Evolutionary conservation across 495 filamentous ascomycete species (phyloP), one percentile per base, ranked within the genome.

Genomic region (Penicillium waksmanii): DNA sequence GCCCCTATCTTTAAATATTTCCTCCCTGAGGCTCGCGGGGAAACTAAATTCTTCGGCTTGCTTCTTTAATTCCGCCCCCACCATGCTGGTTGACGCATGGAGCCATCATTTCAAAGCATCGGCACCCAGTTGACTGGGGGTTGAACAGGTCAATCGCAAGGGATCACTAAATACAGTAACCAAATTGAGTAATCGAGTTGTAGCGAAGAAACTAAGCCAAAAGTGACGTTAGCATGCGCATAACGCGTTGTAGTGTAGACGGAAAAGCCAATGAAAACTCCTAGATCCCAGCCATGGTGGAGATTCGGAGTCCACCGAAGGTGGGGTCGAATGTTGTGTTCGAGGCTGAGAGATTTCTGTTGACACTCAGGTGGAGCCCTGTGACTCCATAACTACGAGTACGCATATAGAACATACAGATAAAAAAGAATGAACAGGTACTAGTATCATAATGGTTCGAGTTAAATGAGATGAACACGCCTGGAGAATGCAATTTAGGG

Each of bases 161-260:
- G 6, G 17, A 18, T 18, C 17, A 0, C 15, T 4, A 44, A 44
- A 17, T 44, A 7, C 15, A 4, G n/a, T 44, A 44, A 44, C 42
- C 42, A 17, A 18, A 44, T 44, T 17, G 42, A n/a, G 42, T 44
- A 44, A 44, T 18, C 42, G 42, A 44, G 42, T 44, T 17, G 42
- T 44, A 44, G 42, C 15, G 17, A 9, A 10, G 9, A 44, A 19
- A 6, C 17, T 44, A 44, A 19, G 3, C 42, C 15, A 5, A 19
- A 19, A 44, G 8, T 17, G 11, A n/a, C n/a, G 15, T 0, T 40
- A n/a, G 5, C 5, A 12, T 40, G 36, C 36, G 15, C 36, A 13
- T 40, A 40, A n/a, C 36, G 11, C 36, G 36, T 40, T 13, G 15
- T 23, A 40, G 7, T 9, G 4, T n/a, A 40, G 36, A 12, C 12